Conservation (phyloP, 2,329 filamentous ascomycete genomes). For the Penicillium fuscoglaucum region DNA sequence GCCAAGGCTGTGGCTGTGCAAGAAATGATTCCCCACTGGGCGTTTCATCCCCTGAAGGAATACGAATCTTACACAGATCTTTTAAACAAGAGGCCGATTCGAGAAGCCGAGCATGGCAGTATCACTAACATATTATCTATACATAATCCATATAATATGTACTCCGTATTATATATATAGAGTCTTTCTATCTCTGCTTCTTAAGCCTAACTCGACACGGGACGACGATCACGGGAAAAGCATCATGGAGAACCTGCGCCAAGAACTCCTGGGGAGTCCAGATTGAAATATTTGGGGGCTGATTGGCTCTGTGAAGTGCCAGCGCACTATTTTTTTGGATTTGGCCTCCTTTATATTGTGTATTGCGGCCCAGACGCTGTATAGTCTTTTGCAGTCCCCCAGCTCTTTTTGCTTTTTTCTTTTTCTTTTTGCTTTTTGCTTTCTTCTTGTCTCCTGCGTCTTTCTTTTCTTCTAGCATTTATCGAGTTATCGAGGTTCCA, state of each 20-base stretch:
- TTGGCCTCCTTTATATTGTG: slow-evolving; percentile 4
- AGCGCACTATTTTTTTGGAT: slow-evolving; percentile 7
- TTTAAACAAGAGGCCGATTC: not conserved
- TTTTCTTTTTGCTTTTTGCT: not conserved
- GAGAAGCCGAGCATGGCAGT: not conserved
- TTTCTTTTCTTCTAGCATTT: not conserved
- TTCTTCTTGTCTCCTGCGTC: not conserved
- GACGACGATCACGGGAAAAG: not conserved
- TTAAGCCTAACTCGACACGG: not conserved
- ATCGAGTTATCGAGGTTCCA: too few relatives aligned
- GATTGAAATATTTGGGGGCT: not conserved
- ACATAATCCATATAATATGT: too few relatives aligned
- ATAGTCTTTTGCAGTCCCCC: not conserved
- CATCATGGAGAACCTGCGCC: not conserved
- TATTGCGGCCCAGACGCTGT: not conserved
- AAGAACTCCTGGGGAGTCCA: slow-evolving; percentile 4
- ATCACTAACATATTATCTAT: not conserved
- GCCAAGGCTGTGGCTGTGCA: slow-evolving; percentile 22
- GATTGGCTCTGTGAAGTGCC: slow-evolving; percentile 6
- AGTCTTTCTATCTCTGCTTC: not conserved
- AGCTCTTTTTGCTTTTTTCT: not conserved
- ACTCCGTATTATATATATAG: too few relatives aligned
- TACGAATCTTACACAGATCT: too few relatives aligned
- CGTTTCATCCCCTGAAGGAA: slow-evolving; percentile 13
- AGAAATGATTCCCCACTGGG: slow-evolving; percentile 9